These are phyloP conservation scores for Apocynum venetum DNA, from an alignment of 257 asterid species.

Conservation along the genomic window DNA sequence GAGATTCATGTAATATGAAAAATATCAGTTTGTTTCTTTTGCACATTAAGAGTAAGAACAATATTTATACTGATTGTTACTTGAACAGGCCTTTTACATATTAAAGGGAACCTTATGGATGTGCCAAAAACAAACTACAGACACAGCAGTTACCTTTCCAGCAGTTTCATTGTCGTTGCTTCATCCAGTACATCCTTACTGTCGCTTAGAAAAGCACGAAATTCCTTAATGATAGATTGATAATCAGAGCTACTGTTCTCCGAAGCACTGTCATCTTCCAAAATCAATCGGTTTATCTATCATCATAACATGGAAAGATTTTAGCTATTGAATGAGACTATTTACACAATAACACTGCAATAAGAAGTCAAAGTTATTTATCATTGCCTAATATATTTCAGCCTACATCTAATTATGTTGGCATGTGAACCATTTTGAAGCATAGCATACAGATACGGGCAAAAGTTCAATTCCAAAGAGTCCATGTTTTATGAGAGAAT, in stretches of 20 bases:
- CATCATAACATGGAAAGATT: slow-evolving; percentile 21
- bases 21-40: not conserved
- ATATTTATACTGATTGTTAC: not conserved
- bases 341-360: not conserved
- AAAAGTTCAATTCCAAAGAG: not conserved
- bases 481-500: not conserved
- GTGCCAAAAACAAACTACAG: slow-evolving; percentile 13
- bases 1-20: not conserved
- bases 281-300: slow-evolving; percentile 80
- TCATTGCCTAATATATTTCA: not conserved
- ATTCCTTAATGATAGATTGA: slow-evolving; percentile 70
- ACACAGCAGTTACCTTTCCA: slow-evolving; percentile 63
- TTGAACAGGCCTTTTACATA: not conserved
- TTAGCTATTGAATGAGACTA: slow-evolving; percentile 8
- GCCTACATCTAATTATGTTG: not conserved
- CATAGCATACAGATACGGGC: not conserved
- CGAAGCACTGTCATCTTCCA: slow-evolving; percentile 70
- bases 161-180: slow-evolving; percentile 91
- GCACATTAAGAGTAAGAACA: not conserved
- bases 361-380: not conserved
- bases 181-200: slow-evolving; percentile 95
- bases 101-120: not conserved
- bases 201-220: slow-evolving; percentile 91
- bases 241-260: slow-evolving; percentile 55
- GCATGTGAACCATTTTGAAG: not conserved